Base-by-base conservation (phyloP, 257 asterid species). In the Scutellaria minor region DNA sequence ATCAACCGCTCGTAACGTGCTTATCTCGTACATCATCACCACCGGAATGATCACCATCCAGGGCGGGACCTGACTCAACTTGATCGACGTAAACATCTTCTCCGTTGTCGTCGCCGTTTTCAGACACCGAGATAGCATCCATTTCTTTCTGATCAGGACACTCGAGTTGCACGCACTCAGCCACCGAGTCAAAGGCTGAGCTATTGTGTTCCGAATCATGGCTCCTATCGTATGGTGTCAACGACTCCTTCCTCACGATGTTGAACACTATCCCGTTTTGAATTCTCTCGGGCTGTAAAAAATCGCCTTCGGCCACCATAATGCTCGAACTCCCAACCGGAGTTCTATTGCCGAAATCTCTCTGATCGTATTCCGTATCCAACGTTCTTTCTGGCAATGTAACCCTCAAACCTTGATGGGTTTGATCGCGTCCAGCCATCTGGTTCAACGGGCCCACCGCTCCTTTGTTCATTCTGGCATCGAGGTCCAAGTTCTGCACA, bases 191-290 rank as follows among this genome's bases (percentile, higher is more conserved):
- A 15, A 52, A 81, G 0, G 72, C 58, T 3, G 82, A 78, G 81
- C 81, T 71, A 39, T 66, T 75, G 52, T 78, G 73, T 64, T 81
- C 90, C 8, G 90, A 88, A 55, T 87, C 97, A 1, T 39, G 84
- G 74, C 93, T 85, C 83, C 86, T 62, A 57, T 47, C 81, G 37
- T 94, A 79, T 0, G 98, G 91, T 3, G 97, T 83, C 81, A 93
- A 24, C 40, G 46, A 88, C 15, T 87, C 97, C 75, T 81, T 91
- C 82, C 84, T 89, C 62, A 94, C 97, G 27, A 94, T 89, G 15
- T 88, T 94, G 67, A 94, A 88, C 53, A 91, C 88, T 76, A 94
- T 94, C 12, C 99, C 97, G 10, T 89, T 87, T 41, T 75, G 84
- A n/a, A 84, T 78, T 66, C 93, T 80, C n/a, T 88, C 97, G 0